Conservation (phyloP, 2,329 filamentous ascomycete genomes). For the Pyrenochaeta sp. region DNA sequence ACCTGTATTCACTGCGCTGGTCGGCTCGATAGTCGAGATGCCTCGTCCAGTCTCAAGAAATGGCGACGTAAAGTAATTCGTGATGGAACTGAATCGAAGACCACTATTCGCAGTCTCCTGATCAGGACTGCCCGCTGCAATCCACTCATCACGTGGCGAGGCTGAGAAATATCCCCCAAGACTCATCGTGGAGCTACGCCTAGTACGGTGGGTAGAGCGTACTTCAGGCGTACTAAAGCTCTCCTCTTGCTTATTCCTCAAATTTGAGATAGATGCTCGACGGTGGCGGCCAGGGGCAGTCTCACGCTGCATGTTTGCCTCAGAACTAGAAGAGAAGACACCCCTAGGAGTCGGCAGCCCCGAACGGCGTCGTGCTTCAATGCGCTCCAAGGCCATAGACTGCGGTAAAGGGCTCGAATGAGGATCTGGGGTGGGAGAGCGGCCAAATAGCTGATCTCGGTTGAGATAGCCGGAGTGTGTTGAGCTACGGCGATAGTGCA, state of each 20-base stretch:
- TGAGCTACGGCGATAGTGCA: neutral
- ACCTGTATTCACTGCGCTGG: neutral
- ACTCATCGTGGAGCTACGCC: neutral
- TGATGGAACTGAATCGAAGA: neutral
- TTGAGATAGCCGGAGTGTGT: neutral
- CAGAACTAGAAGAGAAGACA: neutral
- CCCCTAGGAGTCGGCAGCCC: too few species aligned
- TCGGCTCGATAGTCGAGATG: neutral
- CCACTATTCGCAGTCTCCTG: neutral
- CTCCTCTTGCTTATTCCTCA: neutral
- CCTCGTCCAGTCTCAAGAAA: neutral
- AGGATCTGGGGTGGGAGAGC: neutral
- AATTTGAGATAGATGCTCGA: neutral
- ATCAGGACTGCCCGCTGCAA: neutral
- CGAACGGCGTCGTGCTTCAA: neutral
- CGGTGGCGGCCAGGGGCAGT: neutral
- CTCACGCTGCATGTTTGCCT: neutral
- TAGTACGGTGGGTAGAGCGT: neutral
- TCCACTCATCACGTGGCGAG: constrained; percentile 7
- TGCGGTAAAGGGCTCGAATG: neutral
- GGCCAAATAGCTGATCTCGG: neutral
- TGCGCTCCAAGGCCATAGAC: neutral
- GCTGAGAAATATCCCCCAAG: neutral
- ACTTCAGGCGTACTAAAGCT: neutral
- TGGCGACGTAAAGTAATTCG: neutral